Evolutionary conservation across 148 eudicot genomes (phyloP).

Genomic region (Rhododendron kiyosumense): DNA sequence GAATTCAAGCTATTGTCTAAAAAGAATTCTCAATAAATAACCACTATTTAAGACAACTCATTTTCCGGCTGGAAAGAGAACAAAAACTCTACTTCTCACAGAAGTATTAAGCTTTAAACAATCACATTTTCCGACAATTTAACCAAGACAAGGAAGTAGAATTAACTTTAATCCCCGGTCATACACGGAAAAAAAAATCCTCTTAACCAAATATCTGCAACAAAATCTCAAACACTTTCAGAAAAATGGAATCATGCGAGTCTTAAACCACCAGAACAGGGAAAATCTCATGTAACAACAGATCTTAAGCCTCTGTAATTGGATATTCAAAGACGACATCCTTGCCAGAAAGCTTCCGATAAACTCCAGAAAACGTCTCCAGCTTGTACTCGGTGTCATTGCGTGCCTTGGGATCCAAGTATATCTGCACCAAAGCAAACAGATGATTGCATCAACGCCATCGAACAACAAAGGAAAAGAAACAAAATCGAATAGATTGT

Average conservation of each 20-base stretch:
- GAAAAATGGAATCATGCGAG: neutral
- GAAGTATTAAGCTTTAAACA: neutral
- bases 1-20: neutral
- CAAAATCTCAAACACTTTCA: neutral
- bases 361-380: conserved; percentile 79
- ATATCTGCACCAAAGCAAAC: conserved; percentile 39
- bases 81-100: neutral
- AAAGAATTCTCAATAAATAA: neutral
- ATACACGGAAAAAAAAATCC: neutral
- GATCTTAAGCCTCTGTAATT: conserved; percentile 35
- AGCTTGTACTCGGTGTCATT: conserved; percentile 92
- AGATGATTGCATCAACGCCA: neutral
- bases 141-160: neutral
- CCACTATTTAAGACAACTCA: too few relatives aligned
- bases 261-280: neutral
- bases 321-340: conserved; percentile 90
- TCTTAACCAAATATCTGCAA: neutral
- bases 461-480: neutral
- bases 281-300: neutral
- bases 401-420: conserved; percentile 77
- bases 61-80: neutral
- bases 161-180: neutral
- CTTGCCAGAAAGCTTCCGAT: conserved; percentile 90
- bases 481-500: too few relatives aligned
- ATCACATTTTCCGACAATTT: neutral